A percentile compares a stretch with the other conserved stretches of the same genome.
These are phyloP conservation scores for Mallotus japonicus DNA, from an alignment of 441 rosid species.

Conservation along the genomic window DNA sequence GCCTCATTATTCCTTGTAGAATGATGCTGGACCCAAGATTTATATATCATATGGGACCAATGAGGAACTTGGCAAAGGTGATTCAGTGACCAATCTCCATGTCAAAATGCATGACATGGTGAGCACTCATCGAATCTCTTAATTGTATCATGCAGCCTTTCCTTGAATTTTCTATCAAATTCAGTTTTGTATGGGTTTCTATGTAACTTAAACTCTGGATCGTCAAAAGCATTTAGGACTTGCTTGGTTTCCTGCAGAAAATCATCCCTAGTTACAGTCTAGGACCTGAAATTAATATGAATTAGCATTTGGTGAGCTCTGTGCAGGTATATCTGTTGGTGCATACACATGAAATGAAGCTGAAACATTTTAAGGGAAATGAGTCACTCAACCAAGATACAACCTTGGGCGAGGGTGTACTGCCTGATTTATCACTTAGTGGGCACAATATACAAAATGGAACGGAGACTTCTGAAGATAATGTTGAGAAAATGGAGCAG, in stretches of 20 bases:
- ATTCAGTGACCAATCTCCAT: conserved; percentile 71
- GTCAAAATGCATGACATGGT: conserved; percentile 89
- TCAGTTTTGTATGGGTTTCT: background rate
- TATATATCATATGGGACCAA: conserved; percentile 67
- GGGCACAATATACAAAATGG: conserved; percentile 36
- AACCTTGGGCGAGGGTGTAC: conserved; percentile 33
- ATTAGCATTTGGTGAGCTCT: conserved; percentile 21
- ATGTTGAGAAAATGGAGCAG: conserved; percentile 39
- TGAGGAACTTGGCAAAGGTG: conserved; percentile 54
- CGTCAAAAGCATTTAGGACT: background rate
- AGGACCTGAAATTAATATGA: conserved; percentile 14
- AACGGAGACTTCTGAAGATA: conserved; percentile 29
- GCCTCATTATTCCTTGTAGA: conserved; percentile 94
- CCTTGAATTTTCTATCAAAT: conserved; percentile 4
- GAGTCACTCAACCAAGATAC: conserved; percentile 36
- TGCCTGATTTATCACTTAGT: conserved; percentile 39
- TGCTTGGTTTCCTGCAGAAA: background rate
- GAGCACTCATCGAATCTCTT: background rate
- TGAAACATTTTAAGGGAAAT: conserved; percentile 29
- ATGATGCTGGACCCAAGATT: conserved; percentile 90
- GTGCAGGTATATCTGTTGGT: conserved; percentile 80
- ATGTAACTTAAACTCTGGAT: background rate
- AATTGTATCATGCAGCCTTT: background rate
- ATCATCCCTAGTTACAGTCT: background rate
- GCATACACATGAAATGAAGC: conserved; percentile 61